These are phyloP conservation scores for Backusella macrospora DNA, from an alignment of 192 early-diverging fungal genomes.

Conservation along the genomic window DNA sequence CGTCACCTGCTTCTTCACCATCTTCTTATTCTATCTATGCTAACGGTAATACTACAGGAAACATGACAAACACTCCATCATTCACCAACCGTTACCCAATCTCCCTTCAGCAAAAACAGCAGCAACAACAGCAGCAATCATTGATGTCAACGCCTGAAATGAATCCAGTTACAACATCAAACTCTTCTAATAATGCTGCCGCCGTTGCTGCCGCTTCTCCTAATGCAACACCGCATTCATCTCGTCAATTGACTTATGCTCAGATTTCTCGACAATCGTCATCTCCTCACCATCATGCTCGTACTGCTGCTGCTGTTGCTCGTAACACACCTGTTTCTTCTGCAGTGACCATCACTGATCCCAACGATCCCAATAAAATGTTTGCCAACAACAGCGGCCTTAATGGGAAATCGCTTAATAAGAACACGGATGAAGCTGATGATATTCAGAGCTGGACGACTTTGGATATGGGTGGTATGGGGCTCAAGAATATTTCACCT, in stretches of 20 bases:
- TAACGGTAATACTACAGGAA: conserved; percentile 2
- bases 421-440: neutral
- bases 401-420: neutral
- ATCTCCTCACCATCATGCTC: conserved; percentile 88
- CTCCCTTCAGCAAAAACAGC: conserved; percentile 11
- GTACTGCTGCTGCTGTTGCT: conserved; percentile 82
- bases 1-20: conserved; percentile 19
- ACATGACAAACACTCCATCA: neutral
- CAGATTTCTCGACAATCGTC: conserved; percentile 75
- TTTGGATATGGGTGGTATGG: conserved; percentile 96
- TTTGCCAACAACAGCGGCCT: conserved; percentile 22
- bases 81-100: conserved; percentile 10
- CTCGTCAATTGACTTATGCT: conserved; percentile 73
- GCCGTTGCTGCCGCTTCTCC: neutral
- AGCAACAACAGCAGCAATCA: conserved; percentile 14
- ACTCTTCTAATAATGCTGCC: neutral
- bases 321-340: conserved; percentile 57
- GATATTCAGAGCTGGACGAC: conserved; percentile 74
- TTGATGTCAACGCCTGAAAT: neutral
- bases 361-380: conserved; percentile 56
- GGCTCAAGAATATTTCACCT: conserved; percentile 75
- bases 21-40: conserved; percentile 12
- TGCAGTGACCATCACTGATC: conserved; percentile 56
- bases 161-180: neutral
- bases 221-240: conserved; percentile 61